Evolutionary conservation across 2,329 filamentous ascomycete species (phyloP), one percentile per base, ranked within the genome.

Genomic region (Paraphaeosphaeria sporulosa): DNA sequence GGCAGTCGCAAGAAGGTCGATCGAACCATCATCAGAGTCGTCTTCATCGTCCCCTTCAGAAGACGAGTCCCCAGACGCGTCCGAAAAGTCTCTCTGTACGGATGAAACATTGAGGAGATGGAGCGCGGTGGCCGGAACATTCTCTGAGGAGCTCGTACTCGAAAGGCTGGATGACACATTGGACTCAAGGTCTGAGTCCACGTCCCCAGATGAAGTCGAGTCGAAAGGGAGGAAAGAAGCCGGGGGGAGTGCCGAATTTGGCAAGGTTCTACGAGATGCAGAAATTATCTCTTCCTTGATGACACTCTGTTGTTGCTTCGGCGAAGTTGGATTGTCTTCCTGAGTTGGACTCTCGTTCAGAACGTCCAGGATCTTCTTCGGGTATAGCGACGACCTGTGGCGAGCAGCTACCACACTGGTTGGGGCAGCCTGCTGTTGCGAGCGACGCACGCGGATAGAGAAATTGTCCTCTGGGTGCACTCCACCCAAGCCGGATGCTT

Each of bases 221-320:
- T 78, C 76, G 49, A 78, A 73, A 0, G 77, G 75, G 30, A 81
- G 75, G 60, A 79, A 82, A 0, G 80, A 79, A 0, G 82, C 77
- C 1, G 80, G 79, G 2, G 82, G 82, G 1, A 84, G 74, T 8
- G 66, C 57, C 0, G 82, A 83, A 13, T 75, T 80, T 0, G 79
- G 78, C 7, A 83, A 50, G 83, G 94, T 53, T 80, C 94, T 52
- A 83, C 90, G 59, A 85, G 94, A 63, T 80, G 90, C 59, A 82
- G 92, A 65, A 79, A 90, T 44, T 82, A 89, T 71, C 83, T 94
- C 23, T 80, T 96, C 23, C 76, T 85, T 58, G 88, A 97, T 81
- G 1, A 71, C 55, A 2, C 60, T 60, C 42, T 63, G 66, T 4
- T 62, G 66, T 4, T 61, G 30, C 38, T 59, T 55, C 15, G 60